Percentiles rank a stretch among this genome's conserved stretches.
phyloP scores from a whole-genome alignment of 176 grass and related monocot species.

The Triticum aestivum region IWGSC_CS_RefSeq_v2.1 NC_057798.1:61695939-61696438 shows the following conservation, averaged over 20 bases:
- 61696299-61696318: constrained; percentile 31
- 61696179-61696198: constrained; percentile 30
- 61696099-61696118: not conserved
- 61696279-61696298: constrained; percentile 32
- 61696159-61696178: not conserved
- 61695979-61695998: not conserved
- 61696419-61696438: not conserved
- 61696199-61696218: not conserved
- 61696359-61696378: not conserved
- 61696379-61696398: not conserved
- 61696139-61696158: constrained; percentile 15
- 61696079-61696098: not conserved
- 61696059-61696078: not conserved
- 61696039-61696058: not conserved
- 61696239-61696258: not conserved
- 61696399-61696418: not conserved
- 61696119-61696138: not conserved
- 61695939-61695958: not conserved
- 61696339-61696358: constrained; percentile 23
- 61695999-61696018: not conserved
- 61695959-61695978: not conserved
- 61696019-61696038: not conserved
- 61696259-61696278: not conserved
- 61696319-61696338: constrained; percentile 43
- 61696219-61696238: not conserved